Evolutionary conservation across 2,329 filamentous ascomycete genomes (phyloP).

Genomic region (Fusarium continuum): DNA sequence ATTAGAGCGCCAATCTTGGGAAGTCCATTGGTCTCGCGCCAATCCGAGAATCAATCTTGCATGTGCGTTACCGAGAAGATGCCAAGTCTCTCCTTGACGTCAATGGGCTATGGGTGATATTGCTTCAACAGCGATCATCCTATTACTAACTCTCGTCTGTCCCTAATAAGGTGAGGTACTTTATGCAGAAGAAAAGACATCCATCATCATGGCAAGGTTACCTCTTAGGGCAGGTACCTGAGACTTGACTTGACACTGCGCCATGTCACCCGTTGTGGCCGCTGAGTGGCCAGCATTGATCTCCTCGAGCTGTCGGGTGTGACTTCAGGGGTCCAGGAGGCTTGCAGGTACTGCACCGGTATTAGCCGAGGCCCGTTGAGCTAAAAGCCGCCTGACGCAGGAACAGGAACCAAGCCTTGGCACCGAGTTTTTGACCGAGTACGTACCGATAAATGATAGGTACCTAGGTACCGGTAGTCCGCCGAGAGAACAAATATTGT

Average conservation of each 20-base stretch:
- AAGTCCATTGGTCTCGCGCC: background rate
- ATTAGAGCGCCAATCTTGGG: constrained; percentile 24
- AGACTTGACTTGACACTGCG: background rate
- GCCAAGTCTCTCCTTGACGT: constrained; percentile 7
- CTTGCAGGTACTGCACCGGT: constrained; percentile 22
- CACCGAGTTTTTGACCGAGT: background rate
- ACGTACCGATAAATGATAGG: background rate
- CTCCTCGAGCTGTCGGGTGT: background rate
- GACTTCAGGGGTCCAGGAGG: constrained; percentile 15
- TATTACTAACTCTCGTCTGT: background rate
- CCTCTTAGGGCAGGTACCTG: constrained; percentile 28
- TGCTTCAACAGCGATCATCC: background rate
- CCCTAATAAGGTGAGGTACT: too few relatives aligned
- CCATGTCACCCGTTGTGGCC: constrained; percentile 14
- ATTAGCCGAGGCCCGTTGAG: constrained; percentile 32
- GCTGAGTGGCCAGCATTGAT: constrained; percentile 17
- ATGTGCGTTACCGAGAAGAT: background rate
- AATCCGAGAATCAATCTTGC: background rate
- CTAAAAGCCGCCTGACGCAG: constrained; percentile 39
- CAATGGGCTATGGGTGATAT: constrained; percentile 16
- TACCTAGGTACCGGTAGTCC: too few relatives aligned
- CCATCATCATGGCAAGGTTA: background rate
- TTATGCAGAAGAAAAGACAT: background rate
- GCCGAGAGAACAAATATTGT: background rate
- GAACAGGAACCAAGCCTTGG: constrained; percentile 36